These are phyloP conservation scores for Hortaea werneckii DNA, from an alignment of 2,329 filamentous ascomycete genomes.

Conservation along the genomic window DNA sequence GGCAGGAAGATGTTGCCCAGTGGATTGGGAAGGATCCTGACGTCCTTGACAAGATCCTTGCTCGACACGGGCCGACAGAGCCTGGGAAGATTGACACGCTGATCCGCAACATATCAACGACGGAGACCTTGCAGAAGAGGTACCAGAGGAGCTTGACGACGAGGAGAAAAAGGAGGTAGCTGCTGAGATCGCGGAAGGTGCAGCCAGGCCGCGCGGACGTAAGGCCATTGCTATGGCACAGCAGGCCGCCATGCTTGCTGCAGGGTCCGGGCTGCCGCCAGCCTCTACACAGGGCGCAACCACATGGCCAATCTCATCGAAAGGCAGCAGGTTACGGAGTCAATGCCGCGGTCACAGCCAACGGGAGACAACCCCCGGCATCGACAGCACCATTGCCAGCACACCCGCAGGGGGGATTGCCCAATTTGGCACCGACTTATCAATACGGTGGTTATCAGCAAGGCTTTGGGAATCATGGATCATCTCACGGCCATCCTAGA, in stretches of 20 bases:
- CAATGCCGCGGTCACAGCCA: too few species aligned
- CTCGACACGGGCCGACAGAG: conserved; percentile 49
- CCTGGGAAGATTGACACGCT: conserved; percentile 35
- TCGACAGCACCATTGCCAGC: too few species aligned
- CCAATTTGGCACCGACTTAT: too few species aligned
- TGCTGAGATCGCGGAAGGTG: conserved; percentile 9
- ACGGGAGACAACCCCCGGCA: too few species aligned
- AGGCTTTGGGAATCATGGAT: too few species aligned
- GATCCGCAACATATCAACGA: conserved; percentile 23
- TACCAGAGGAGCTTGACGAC: conserved; percentile 20
- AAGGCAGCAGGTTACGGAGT: background rate
- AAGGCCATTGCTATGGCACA: background rate
- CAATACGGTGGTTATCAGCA: too few species aligned
- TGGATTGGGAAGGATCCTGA: conserved; percentile 49
- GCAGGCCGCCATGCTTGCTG: background rate
- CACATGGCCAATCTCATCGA: background rate
- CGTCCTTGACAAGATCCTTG: conserved; percentile 53
- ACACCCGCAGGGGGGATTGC: too few species aligned
- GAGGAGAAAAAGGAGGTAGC: conserved; percentile 22
- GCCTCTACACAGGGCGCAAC: background rate
- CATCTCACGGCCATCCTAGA: too few species aligned
- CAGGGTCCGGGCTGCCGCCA: background rate
- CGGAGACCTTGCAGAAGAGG: conserved; percentile 26
- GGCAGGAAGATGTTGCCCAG: conserved; percentile 36
- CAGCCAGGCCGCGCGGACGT: background rate